Evolutionary conservation across 2,329 filamentous ascomycete species (phyloP).

Genomic region (Talaromyces sp.): DNA sequence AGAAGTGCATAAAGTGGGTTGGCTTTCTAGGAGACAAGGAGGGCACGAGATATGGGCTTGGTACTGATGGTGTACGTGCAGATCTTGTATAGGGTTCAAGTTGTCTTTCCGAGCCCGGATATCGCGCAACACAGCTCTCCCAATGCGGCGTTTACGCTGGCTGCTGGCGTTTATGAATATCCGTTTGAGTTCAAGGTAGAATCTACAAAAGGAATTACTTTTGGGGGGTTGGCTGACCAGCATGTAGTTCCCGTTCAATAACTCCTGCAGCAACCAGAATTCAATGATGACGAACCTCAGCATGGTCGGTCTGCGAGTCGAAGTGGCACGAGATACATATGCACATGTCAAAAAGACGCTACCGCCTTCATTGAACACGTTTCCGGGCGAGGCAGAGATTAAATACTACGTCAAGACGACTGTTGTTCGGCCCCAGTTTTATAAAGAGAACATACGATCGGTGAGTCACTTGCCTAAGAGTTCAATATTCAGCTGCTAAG

Average conservation of each 20-base stretch:
- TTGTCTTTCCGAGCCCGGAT: conserved; percentile 48
- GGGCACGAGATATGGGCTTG: no score
- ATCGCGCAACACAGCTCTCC: conserved; percentile 38
- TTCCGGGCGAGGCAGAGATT: conserved; percentile 83
- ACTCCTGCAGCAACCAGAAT: conserved; percentile 47
- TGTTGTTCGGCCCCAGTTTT: conserved; percentile 79
- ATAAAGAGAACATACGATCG: conserved; percentile 81
- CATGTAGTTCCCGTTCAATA: conserved; percentile 50
- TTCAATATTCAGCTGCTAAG: conserved; percentile 2
- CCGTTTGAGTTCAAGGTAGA: conserved; percentile 51
- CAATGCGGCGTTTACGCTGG: conserved; percentile 45
- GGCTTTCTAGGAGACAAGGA: no score
- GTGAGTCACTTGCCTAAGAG: conserved; percentile 22
- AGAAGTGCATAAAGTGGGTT: conserved; percentile 50
- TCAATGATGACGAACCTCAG: conserved; percentile 49
- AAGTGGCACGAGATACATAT: conserved; percentile 45
- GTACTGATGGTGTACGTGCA: conserved; percentile 22
- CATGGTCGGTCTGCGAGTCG: conserved; percentile 46
- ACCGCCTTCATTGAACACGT: conserved; percentile 84
- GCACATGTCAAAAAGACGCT: conserved; percentile 80
- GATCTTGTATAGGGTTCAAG: conserved; percentile 50
- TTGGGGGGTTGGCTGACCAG: neutral
- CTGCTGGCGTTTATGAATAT: conserved; percentile 48
- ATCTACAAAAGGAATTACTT: no score
- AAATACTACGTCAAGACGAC: conserved; percentile 96